These are phyloP conservation scores for Manihot esculenta DNA, from an alignment of 441 rosid genomes.

Conservation along the genomic window DNA sequence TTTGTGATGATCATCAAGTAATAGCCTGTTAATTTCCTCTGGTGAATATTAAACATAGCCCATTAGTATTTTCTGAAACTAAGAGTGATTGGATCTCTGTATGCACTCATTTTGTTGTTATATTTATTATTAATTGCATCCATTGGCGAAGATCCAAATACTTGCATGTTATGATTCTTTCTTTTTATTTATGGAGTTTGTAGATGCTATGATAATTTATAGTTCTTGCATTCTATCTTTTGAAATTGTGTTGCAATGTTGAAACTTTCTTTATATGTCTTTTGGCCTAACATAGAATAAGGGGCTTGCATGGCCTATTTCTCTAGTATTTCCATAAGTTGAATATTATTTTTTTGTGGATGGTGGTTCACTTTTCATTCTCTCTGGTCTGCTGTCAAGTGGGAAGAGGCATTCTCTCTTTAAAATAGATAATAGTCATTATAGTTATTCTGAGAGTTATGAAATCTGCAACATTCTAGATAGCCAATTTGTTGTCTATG, in stretches of 20 bases:
- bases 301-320: neutral
- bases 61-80: no score
- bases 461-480: neutral
- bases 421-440: neutral
- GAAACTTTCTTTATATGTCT: neutral
- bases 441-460: neutral
- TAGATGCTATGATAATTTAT: neutral
- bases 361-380: neutral
- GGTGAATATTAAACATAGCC: no score
- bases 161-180: neutral
- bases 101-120: neutral
- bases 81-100: neutral
- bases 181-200: neutral
- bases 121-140: neutral
- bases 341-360: neutral
- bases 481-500: constrained; percentile 8
- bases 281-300: neutral
- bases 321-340: neutral
- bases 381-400: neutral
- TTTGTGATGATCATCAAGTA: no score
- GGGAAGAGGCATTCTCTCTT: no score
- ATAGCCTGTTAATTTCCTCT: no score
- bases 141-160: neutral
- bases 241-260: neutral
- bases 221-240: neutral